Evolutionary conservation across 73 alveolate genomes (phyloP), one percentile per base, ranked within the genome.

Genomic region (Paramecium primaurelia): DNA sequence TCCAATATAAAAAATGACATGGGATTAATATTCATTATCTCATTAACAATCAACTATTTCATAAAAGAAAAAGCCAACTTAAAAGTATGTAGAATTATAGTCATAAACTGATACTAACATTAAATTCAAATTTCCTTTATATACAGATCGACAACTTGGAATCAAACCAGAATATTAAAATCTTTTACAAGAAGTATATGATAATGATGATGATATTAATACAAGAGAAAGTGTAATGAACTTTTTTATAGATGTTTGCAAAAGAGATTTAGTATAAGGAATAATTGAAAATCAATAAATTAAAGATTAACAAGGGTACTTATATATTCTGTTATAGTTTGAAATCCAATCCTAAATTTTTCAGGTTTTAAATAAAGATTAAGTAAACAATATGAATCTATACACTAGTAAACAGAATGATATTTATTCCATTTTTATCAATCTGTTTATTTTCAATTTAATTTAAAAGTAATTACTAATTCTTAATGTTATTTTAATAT

Each of bases 161-260:
- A 80, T 80, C 28, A 36, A 40, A 20, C 47, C 47, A 8, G 58
- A 80, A 28, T 44, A 20, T 26, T 47, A 80, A 20, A 49, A 49
- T 14, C 49, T 80, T 8, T 36, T 80, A 6, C 14, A 36, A 45
- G 91, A 80, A 36, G 36, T 77, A 14, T 80, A 80, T 80, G 91
- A 80, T 49, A 80, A 80, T 22, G 91, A 80, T 80, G 91, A 80
- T 80, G 91, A 80, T 49, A 80, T 80, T 18, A 42, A 80, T 80
- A 80, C 91, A 20, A 40, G 34, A 49, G 44, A 49, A 14, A 80
- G 91, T 80, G 91, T 80, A 12, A 42, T 80, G 73, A 36, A 80
- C 20, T 80, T 32, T 44, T 80, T 80, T 36, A 36, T 80, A 45
- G 77, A 80, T 12, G 91, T 80, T 34, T 80, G 91, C 77, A 73